phyloP scores from a whole-genome alignment of 495 filamentous ascomycete species.

The Penicillium chermesinum region DNA sequence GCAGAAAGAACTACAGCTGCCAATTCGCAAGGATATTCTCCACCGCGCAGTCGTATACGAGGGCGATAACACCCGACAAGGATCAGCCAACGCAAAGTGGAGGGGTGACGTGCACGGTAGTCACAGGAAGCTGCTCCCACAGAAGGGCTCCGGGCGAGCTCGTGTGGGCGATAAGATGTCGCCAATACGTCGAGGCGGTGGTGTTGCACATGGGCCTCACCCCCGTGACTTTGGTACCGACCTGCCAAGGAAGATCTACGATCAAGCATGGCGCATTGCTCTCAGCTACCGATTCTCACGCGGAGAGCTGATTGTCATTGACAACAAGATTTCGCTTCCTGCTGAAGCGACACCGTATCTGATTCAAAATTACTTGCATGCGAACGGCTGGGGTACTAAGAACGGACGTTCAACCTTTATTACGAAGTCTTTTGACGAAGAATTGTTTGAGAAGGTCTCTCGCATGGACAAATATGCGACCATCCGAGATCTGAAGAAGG shows the following conservation, averaged over 20 bases:
- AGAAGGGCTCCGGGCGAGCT: constrained; percentile 81
- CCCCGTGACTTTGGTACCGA: constrained; percentile 82
- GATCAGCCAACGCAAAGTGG: constrained; percentile 80
- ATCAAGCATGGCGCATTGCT: constrained; percentile 91
- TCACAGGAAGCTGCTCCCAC: constrained; percentile 66
- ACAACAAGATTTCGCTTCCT: constrained; percentile 62
- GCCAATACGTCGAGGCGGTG: constrained; percentile 80
- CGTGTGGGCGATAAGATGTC: constrained; percentile 76
- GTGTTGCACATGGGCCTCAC: constrained; percentile 78
- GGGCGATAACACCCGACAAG: constrained; percentile 80
- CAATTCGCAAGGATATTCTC: constrained; percentile 84
- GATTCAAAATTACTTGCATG: constrained; percentile 57
- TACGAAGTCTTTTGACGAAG: constrained; percentile 42
- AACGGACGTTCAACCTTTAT: constrained; percentile 75
- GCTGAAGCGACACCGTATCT: constrained; percentile 50
- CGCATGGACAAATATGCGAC: constrained; percentile 59
- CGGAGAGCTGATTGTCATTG: constrained; percentile 80
- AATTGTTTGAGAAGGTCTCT: constrained; percentile 45
- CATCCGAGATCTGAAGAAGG: constrained; percentile 61
- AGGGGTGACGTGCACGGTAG: constrained; percentile 80
- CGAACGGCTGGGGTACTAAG: constrained; percentile 65
- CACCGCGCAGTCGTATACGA: constrained; percentile 92
- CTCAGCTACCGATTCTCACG: constrained; percentile 83
- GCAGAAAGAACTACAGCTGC: constrained; percentile 73
- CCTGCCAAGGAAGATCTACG: constrained; percentile 86